Evolutionary conservation across 192 early-diverging fungal species (phyloP).

Genomic region (Coemansia sp.): DNA sequence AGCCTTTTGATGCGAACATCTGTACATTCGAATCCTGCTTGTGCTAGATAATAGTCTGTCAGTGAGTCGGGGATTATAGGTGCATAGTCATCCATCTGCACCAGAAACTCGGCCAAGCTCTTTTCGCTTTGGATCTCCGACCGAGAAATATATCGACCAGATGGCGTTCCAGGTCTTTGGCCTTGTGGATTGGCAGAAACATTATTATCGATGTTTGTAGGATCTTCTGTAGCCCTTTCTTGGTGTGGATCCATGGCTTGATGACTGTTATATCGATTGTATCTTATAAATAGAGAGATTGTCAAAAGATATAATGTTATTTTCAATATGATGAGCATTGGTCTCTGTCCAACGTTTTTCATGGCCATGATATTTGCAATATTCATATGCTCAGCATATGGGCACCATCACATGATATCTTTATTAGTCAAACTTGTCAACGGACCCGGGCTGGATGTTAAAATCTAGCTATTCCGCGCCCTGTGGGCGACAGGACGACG

Average conservation of each 20-base stretch:
- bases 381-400: no score
- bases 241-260: background rate
- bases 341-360: no score
- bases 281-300: no score
- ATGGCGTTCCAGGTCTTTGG: constrained; percentile 14
- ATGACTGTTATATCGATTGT: no score
- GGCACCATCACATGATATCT: no score
- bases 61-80: constrained; percentile 90
- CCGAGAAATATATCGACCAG: constrained; percentile 35
- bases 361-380: no score
- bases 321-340: no score
- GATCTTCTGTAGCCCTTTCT: background rate
- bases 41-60: constrained; percentile 85
- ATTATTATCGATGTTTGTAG: background rate
- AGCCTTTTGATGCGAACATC: constrained; percentile 69
- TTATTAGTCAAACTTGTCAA: no score
- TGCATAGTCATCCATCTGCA: constrained; percentile 67
- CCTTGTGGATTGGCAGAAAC: background rate
- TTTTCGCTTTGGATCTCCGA: constrained; percentile 64
- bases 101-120: constrained; percentile 79
- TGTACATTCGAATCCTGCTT: constrained; percentile 68
- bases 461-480: no score
- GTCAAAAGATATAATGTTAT: no score
- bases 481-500: no score
- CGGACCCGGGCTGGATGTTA: no score